phyloP scores from a whole-genome alignment of 495 filamentous ascomycete genomes.

The Cudoniella acicularis region DNA sequence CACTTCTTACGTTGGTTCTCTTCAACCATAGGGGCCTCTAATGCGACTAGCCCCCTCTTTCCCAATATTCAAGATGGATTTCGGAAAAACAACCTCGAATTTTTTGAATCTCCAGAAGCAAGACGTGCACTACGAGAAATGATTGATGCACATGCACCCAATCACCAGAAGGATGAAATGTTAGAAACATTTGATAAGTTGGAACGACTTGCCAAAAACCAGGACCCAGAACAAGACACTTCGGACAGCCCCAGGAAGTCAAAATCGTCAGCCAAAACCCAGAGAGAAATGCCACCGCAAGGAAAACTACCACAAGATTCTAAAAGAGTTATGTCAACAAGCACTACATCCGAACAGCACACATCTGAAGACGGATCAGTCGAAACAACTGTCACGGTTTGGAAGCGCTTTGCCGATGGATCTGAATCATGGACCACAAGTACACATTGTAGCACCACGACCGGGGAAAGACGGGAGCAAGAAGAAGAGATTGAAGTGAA shows the following conservation, averaged over 20 bases:
- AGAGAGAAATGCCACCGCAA: not conserved
- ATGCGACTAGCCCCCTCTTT: not conserved
- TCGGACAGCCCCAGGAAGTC: not conserved
- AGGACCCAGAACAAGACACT: too few species aligned
- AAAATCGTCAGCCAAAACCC: not conserved
- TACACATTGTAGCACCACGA: not conserved
- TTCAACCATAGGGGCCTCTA: not conserved
- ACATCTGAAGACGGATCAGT: slow-evolving; percentile 57
- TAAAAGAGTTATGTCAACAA: slow-evolving; percentile 47
- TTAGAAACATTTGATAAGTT: not conserved
- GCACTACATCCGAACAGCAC: slow-evolving; percentile 52
- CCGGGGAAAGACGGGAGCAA: not conserved
- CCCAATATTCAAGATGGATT: not conserved
- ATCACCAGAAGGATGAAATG: not conserved
- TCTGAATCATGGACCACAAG: slow-evolving; percentile 53
- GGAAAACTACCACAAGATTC: slow-evolving; percentile 17
- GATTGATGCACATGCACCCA: not conserved
- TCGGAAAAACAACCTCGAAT: not conserved
- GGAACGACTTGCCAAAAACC: not conserved
- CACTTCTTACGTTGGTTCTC: slow-evolving; percentile 9
- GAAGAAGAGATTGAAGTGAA: not conserved
- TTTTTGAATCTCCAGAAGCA: not conserved
- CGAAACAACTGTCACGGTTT: slow-evolving; percentile 55
- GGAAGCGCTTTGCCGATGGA: slow-evolving; percentile 61
- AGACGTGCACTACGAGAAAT: not conserved